A percentile compares a stretch with the other conserved stretches of the same genome.
phyloP scores from a whole-genome alignment of 345 rosid genomes.

The Moringa oleifera region DNA sequence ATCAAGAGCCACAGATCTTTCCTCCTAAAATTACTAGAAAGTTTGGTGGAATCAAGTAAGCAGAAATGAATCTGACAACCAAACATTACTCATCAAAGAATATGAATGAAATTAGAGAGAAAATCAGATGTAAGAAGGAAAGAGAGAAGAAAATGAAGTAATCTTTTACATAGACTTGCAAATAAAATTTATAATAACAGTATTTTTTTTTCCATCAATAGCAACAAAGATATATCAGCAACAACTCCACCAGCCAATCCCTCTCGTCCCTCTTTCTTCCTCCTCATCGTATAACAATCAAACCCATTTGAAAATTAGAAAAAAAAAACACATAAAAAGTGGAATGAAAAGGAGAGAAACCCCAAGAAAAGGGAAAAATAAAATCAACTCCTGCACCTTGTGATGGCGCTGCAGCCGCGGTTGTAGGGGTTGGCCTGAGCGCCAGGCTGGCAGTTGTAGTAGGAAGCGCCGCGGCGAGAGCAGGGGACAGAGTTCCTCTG shows the following conservation, averaged over 20 bases:
- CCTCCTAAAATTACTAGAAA: no score
- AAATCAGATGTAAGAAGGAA: no score
- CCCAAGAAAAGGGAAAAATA: constrained; percentile 18
- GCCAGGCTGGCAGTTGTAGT: constrained; percentile 79
- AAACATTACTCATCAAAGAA: neutral
- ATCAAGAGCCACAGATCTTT: no score
- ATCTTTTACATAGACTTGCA: constrained; percentile 14
- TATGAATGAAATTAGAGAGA: neutral
- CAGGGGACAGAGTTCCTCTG: constrained; percentile 90
- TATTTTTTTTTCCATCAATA: constrained; percentile 14
- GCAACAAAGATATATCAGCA: constrained; percentile 5
- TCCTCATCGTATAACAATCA: constrained; percentile 15
- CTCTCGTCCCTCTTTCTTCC: neutral
- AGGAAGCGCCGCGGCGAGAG: constrained; percentile 91
- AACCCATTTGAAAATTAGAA: constrained; percentile 12
- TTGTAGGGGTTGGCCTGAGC: constrained; percentile 78
- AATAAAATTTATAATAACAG: constrained; percentile 5
- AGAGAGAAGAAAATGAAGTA: constrained; percentile 4
- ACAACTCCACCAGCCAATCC: constrained; percentile 3
- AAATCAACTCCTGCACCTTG: constrained; percentile 75
- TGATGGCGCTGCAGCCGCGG: constrained; percentile 82
- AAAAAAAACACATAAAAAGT: neutral
- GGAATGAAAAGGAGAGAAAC: no score
- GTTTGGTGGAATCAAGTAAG: no score
- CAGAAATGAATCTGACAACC: no score